Base-by-base conservation (phyloP, 2,329 filamentous ascomycete species). In the Trichophyton mentagrophytes region DNA sequence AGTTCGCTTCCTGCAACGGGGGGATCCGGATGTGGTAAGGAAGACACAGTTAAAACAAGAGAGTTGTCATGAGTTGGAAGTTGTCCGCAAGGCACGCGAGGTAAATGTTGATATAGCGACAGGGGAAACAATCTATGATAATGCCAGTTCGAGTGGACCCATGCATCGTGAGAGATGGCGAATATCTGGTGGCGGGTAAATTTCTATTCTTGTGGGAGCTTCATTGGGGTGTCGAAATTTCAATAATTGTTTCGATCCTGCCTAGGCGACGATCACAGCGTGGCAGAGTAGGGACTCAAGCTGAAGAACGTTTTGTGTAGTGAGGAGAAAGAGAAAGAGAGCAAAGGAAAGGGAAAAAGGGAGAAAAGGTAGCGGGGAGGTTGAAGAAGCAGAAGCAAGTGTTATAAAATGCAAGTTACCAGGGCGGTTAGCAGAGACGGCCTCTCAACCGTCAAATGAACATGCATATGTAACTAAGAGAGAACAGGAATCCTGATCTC, bases 181-280 rank as follows among this genome's bases (percentile, higher is more conserved):
- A 53, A 53, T 53, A 53, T 53, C 27, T 53, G 49, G 49, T 53
- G 49, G 49, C 49, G 49, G 49, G 49, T 53, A 53, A 33, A 53
- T 53, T 53, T 53, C 49, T 53, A 53, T 53, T 53, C 49, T 30
- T 53, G 49, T 53, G 17, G 49, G 15, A 53, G 49, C 22, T 53
- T 33, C 49, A 53, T 53, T 33, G 49, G 15, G 27, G 22, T 27
- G 17, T 53, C 22, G 27, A 25, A 53, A 53, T 30, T 30, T 30
- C 49, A 53, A 53, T 53, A 53, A 53, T 53, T 53, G 49, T 53
- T 53, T 53, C 13, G 49, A 53, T 53, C 22, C 49, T 53, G 49
- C 22, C 49, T 53, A 25, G 22, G 49, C 27, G 49, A 53, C 22
- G 49, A 53, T 53, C 49, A 30, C 25, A 53, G 49, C 49, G 22